phyloP scores from a whole-genome alignment of 2,329 filamentous ascomycete species.

The Graphiopsis chlorocephala region DNA sequence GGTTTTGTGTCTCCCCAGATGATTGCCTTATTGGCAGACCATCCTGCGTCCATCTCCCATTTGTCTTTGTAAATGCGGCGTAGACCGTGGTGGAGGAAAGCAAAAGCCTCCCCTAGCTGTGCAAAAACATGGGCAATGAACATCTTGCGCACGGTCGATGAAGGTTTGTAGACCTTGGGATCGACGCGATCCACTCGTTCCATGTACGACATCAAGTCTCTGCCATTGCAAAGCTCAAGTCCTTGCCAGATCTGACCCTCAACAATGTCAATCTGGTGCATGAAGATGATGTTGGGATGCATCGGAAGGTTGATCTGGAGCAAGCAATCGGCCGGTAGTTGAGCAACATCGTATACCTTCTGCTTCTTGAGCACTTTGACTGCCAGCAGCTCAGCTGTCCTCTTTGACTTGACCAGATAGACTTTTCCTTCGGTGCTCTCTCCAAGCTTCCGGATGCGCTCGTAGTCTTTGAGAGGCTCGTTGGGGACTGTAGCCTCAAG shows the following conservation, averaged over 20 bases:
- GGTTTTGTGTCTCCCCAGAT: conserved; percentile 26
- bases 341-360: not conserved
- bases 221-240: conserved; percentile 22
- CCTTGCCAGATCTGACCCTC: not conserved
- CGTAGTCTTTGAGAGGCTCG: not conserved
- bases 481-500: not conserved
- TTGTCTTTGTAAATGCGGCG: not conserved
- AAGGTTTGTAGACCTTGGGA: too few species aligned
- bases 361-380: not conserved
- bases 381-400: not conserved
- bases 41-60: not conserved
- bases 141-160: not conserved
- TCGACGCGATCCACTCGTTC: not conserved
- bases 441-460: not conserved
- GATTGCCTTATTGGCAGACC: conserved; percentile 15
- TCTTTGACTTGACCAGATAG: not conserved
- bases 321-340: not conserved
- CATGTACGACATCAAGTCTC: conserved; percentile 22
- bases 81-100: conserved; percentile 28
- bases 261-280: conserved; percentile 4
- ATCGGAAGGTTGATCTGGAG: not conserved
- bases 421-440: not conserved
- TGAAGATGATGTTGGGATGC: conserved; percentile 4
- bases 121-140: conserved; percentile 26
- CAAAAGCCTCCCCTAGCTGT: conserved; percentile 26